A percentile compares a stretch with the other conserved stretches of the same genome.
Evolutionary conservation across 192 early-diverging fungal species (phyloP).

Genomic region (Entomortierella lignicola): DNA sequence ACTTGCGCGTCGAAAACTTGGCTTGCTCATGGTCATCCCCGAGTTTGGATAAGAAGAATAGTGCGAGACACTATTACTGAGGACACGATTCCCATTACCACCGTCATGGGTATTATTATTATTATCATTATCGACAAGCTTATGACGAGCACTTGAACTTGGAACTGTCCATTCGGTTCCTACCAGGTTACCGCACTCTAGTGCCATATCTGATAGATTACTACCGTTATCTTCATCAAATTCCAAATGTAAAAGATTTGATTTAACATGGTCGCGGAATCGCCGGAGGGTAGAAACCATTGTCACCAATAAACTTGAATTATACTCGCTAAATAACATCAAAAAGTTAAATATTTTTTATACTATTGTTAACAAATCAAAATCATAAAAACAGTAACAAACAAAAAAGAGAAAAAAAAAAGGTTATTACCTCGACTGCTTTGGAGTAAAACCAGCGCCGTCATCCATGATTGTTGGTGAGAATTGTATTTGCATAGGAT

Average conservation of each 20-base stretch:
- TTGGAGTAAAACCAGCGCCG: no score
- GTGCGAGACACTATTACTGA: neutral
- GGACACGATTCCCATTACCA: neutral
- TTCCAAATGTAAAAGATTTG: constrained; percentile 27
- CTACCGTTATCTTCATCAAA: constrained; percentile 17
- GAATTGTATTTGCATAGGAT: constrained; percentile 11
- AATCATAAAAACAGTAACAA: neutral
- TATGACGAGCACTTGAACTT: neutral
- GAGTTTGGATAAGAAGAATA: neutral
- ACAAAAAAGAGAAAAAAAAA: neutral
- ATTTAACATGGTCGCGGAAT: constrained; percentile 42
- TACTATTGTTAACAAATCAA: no score
- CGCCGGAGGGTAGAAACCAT: constrained; percentile 25
- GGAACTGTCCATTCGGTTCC: constrained; percentile 18
- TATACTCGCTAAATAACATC: neutral
- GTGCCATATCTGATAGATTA: constrained; percentile 13
- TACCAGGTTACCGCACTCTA: constrained; percentile 25
- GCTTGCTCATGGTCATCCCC: neutral
- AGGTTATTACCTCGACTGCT: constrained; percentile 2
- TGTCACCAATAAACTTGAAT: constrained; percentile 2
- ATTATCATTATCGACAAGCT: neutral
- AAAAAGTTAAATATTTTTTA: neutral
- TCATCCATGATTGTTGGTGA: neutral
- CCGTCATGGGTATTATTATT: neutral
- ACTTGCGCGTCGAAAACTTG: neutral